phyloP scores from a whole-genome alignment of 768 basidiomycete species.

The Tephrocybe sp. region DNA sequence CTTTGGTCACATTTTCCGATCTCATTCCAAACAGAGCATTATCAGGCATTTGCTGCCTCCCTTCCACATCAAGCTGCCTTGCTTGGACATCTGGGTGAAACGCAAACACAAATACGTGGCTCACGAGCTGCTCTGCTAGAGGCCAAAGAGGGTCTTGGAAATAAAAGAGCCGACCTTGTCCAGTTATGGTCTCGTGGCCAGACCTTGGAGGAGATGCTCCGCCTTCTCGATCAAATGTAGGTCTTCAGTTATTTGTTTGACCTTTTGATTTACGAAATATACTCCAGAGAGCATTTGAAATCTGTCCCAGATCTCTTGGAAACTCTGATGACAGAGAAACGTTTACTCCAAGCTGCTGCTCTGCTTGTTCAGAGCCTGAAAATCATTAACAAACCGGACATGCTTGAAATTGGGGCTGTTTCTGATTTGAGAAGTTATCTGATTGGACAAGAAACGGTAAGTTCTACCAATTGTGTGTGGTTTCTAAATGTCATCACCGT shows the following conservation, averaged over 20 bases:
- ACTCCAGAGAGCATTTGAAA: slow-evolving; percentile 84
- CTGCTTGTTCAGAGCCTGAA: slow-evolving; percentile 87
- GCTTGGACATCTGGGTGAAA: slow-evolving; percentile 64
- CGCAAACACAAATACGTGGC: slow-evolving; percentile 73
- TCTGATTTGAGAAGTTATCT: slow-evolving; percentile 87
- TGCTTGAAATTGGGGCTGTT: slow-evolving; percentile 94
- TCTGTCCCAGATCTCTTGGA: slow-evolving; percentile 90
- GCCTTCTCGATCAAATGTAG: slow-evolving; percentile 92
- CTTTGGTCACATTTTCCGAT: not conserved
- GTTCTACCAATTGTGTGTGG: slow-evolving; percentile 14
- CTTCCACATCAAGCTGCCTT: slow-evolving; percentile 88
- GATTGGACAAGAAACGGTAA: slow-evolving; percentile 79
- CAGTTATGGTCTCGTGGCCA: slow-evolving; percentile 89
- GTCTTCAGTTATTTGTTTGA: slow-evolving; percentile 23
- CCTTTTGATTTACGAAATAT: slow-evolving; percentile 7
- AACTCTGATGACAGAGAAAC: slow-evolving; percentile 93
- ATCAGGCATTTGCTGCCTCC: slow-evolving; percentile 93
- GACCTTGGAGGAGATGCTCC: slow-evolving; percentile 93
- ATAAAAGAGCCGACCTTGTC: slow-evolving; percentile 84
- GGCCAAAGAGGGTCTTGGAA: slow-evolving; percentile 76
- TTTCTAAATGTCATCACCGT: not conserved
- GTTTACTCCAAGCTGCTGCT: slow-evolving; percentile 84
- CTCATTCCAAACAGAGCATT: slow-evolving; percentile 59
- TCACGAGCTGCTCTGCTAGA: slow-evolving; percentile 74
- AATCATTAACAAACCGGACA: slow-evolving; percentile 87